phyloP scores from a whole-genome alignment of 371 early-diverging fungal genomes.

The Circinella umbellata region DNA sequence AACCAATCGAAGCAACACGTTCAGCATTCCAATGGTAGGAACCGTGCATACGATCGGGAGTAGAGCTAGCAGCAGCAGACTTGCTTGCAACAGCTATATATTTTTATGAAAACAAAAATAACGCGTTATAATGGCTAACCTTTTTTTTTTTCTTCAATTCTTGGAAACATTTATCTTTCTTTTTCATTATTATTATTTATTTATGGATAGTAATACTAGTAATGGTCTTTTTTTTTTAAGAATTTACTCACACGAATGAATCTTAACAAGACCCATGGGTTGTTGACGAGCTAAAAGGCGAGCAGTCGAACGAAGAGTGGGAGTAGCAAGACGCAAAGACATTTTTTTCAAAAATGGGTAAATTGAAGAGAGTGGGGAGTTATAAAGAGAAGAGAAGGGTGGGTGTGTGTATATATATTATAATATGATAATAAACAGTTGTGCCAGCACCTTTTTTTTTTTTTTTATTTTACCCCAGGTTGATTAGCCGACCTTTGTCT shows the following conservation, averaged over 20 bases:
- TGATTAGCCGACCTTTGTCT: no score
- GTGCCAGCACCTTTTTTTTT: not conserved
- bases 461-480: not conserved
- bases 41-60: conserved; percentile 54
- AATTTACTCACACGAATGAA: conserved; percentile 48
- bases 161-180: not conserved
- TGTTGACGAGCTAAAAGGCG: conserved; percentile 45
- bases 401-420: not conserved
- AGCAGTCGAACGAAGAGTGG: conserved; percentile 44
- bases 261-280: conserved; percentile 56
- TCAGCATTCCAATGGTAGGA: conserved; percentile 90
- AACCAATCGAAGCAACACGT: conserved; percentile 75
- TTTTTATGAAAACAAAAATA: no score
- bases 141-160: no score
- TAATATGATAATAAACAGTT: not conserved
- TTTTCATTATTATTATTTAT: not conserved
- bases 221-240: not conserved
- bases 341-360: conserved; percentile 14
- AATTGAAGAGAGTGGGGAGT: conserved; percentile 13
- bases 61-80: conserved; percentile 23
- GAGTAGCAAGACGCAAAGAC: conserved; percentile 51
- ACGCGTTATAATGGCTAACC: no score
- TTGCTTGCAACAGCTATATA: conserved; percentile 32
- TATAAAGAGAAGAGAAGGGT: conserved; percentile 5
- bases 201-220: not conserved